Evolutionary conservation across 2,329 filamentous ascomycete genomes (phyloP).

Genomic region (Colletotrichum spinosum): DNA sequence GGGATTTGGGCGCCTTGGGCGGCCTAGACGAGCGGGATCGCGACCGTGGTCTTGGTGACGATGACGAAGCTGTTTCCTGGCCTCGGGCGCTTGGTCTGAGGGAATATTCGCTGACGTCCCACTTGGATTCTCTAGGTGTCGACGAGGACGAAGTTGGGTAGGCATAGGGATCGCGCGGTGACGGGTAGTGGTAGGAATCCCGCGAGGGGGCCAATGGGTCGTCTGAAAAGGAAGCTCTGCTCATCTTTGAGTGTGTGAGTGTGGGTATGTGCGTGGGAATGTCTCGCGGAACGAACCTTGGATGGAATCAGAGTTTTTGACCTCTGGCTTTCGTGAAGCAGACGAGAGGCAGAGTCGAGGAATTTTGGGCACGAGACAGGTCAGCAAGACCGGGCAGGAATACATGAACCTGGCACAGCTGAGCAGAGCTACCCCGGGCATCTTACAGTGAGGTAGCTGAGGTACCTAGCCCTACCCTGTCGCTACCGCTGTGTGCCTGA

Average conservation of each 20-base stretch:
- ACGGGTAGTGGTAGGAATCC: constrained; percentile 10
- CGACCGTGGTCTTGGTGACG: constrained; percentile 19
- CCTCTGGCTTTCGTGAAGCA: no score
- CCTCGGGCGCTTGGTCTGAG: constrained; percentile 23
- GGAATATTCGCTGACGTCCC: constrained; percentile 24
- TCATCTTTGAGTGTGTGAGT: constrained; percentile 14
- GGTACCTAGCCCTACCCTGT: no score
- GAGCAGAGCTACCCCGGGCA: no score
- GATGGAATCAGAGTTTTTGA: no score
- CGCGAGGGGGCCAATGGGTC: constrained; percentile 6
- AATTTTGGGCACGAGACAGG: no score
- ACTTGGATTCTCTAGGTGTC: constrained; percentile 21
- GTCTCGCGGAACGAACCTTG: not conserved
- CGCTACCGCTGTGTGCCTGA: no score
- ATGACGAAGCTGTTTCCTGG: constrained; percentile 18
- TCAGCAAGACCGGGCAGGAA: no score
- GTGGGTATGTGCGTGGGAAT: constrained; percentile 3
- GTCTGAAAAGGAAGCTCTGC: constrained; percentile 21
- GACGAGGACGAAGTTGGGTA: constrained; percentile 16
- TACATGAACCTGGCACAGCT: no score
- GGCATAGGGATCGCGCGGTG: constrained; percentile 16
- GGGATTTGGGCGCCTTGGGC: not conserved
- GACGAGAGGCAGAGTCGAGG: no score
- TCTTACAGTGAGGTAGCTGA: no score
- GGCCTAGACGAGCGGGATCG: constrained; percentile 19